Base-by-base conservation (phyloP, 345 rosid genomes). In the Luvunga scandens region DNA sequence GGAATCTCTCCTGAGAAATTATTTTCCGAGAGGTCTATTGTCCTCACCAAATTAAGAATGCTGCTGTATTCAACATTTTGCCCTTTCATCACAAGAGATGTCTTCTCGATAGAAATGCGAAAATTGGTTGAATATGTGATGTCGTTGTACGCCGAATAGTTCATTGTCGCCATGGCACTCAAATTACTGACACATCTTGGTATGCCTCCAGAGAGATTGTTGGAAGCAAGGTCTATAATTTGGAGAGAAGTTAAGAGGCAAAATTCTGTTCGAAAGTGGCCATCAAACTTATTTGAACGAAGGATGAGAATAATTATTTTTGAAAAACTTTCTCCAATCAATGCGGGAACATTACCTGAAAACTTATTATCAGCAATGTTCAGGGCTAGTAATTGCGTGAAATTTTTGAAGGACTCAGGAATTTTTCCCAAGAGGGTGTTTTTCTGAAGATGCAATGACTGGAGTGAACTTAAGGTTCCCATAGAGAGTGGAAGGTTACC, bases 251-350 rank as follows among this genome's bases (percentile, higher is more conserved):
- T n/a, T 33, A 70, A 22, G 21, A 13, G 24, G 19, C 59, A 80
- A 16, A 73, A 5, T 24, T 73, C 28, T 0, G 0, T 18, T 0
- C 79, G 83, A 3, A 80, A 48, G 9, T 5, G 13, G 5, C 76
- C 72, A 21, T 27, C 22, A n/a, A 75, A 80, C n/a, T 75, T 75
- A 63, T 75, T 80, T 53, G 59, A 57, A 0, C 78, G 18, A 79
- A 42, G 34, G 48, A 19, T 68, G 38, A 79, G 78, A 59, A 79
- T 25, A 8, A 34, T 22, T 53, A 74, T 0, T 1, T 9, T 4
- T 13, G 75, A 42, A 24, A 74, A 24, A 0, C 21, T 73, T 7
- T 9, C 22, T 42, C 48, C 48, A 42, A 42, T 2, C 69, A 64
- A 73, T 1, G 28, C 10, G 10, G 82, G 75, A 10, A 79, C 28